phyloP scores from a whole-genome alignment of 73 alveolate species.

The Paramecium sonneborni region DNA sequence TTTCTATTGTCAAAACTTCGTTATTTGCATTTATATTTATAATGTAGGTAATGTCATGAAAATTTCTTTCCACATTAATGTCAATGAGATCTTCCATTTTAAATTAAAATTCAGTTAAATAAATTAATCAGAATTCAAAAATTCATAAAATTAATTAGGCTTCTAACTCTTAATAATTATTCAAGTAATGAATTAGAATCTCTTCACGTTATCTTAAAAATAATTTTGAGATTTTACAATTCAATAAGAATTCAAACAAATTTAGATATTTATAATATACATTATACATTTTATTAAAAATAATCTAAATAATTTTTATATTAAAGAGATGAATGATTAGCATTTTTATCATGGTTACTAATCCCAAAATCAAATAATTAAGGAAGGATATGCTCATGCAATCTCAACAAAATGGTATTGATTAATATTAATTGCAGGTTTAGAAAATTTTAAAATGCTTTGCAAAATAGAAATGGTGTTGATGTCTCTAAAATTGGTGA shows the following conservation, averaged over 20 bases:
- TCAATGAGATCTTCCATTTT: slow-evolving; percentile 10
- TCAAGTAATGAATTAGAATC: too few species aligned
- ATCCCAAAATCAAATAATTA: neutral
- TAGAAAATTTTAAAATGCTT: neutral
- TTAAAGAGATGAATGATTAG: neutral
- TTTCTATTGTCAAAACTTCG: neutral
- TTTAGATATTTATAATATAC: too few species aligned
- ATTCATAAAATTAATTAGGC: neutral
- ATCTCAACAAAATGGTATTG: neutral
- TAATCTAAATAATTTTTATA: neutral
- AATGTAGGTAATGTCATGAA: neutral
- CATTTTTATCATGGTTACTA: neutral
- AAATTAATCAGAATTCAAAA: neutral
- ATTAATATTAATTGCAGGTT: neutral
- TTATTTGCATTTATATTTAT: neutral
- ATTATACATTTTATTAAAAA: too few species aligned
- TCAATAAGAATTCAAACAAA: too few species aligned
- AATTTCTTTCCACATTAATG: neutral
- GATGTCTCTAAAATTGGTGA: neutral
- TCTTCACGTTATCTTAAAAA: too few species aligned
- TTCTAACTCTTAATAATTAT: too few species aligned
- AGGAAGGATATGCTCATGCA: neutral
- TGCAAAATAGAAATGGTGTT: neutral
- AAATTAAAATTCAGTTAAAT: neutral
- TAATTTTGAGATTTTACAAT: too few species aligned